Evolutionary conservation across 2,329 filamentous ascomycete genomes (phyloP).

Genomic region (Pseudonectria foliicola): DNA sequence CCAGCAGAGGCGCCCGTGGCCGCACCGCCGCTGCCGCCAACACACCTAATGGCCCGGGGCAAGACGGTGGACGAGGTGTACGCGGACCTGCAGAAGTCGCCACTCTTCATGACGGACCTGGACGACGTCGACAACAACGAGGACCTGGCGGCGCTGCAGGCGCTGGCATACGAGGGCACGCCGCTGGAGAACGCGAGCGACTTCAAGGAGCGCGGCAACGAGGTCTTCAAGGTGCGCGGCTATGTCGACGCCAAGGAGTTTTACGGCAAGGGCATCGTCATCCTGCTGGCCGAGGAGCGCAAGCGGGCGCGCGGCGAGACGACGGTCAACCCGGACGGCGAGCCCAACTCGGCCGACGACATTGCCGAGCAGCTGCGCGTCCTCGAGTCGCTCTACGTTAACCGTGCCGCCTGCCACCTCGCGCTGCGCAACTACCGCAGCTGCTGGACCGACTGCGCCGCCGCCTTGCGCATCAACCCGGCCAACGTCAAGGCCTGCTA

Average conservation of each 20-base stretch:
- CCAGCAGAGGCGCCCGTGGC: constrained; percentile 25
- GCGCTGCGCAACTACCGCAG: constrained; percentile 83
- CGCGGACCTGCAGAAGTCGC: constrained; percentile 54
- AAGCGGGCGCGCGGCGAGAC: constrained; percentile 38
- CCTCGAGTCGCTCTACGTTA: constrained; percentile 73
- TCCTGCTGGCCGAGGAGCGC: constrained; percentile 58
- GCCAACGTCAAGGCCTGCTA: constrained; percentile 86
- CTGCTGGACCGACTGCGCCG: constrained; percentile 77
- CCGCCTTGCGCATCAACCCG: constrained; percentile 70
- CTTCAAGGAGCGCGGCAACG: constrained; percentile 90
- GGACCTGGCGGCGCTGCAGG: constrained; percentile 78
- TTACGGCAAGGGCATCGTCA: constrained; percentile 77
- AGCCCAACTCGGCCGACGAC: constrained; percentile 43
- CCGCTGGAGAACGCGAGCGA: constrained; percentile 72
- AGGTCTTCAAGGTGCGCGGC: constrained; percentile 65
- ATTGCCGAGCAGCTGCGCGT: constrained; percentile 53
- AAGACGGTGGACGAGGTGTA: constrained; percentile 50
- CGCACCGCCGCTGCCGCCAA: constrained; percentile 33
- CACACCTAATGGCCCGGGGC: constrained; percentile 30
- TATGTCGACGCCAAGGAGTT: constrained; percentile 86
- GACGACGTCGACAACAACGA: constrained; percentile 81
- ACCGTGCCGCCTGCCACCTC: constrained; percentile 84
- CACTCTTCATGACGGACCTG: constrained; percentile 93
- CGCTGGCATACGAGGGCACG: constrained; percentile 88
- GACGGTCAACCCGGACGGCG: constrained; percentile 24